A percentile compares a stretch with the other conserved stretches of the same genome.
Evolutionary conservation across 2,329 filamentous ascomycete species (phyloP).

Genomic region (Scytalidium sp.): DNA sequence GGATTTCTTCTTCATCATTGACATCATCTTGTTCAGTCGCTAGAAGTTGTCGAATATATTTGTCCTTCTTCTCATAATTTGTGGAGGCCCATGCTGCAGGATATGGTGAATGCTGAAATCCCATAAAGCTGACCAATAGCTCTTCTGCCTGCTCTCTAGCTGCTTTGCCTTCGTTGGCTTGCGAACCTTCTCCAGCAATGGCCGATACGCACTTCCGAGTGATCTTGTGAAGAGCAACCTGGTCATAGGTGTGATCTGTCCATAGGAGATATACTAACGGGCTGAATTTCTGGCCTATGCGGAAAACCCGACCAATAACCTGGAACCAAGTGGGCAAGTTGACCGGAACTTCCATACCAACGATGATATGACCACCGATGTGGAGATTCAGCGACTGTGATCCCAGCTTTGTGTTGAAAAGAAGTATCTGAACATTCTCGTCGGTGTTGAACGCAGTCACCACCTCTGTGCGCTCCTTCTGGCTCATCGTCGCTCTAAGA

Average conservation of each 20-base stretch:
- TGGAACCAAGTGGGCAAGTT: background rate
- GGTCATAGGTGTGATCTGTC: background rate
- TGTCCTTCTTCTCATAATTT: background rate
- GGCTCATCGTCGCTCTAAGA: slow-evolving; percentile 70
- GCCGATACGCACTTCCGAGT: background rate
- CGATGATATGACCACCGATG: background rate
- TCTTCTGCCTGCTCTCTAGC: background rate
- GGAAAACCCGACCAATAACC: background rate
- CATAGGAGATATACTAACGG: background rate
- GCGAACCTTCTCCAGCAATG: background rate
- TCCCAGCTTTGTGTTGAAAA: background rate
- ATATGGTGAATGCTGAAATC: background rate
- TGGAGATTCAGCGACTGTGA: background rate
- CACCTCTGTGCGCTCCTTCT: slow-evolving; percentile 56
- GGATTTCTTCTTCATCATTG: background rate
- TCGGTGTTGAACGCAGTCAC: slow-evolving; percentile 58
- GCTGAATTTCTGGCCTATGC: background rate
- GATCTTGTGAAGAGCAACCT: background rate
- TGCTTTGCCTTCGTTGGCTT: background rate
- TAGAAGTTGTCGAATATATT: background rate
- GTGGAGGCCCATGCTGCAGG: background rate
- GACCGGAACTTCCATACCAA: background rate
- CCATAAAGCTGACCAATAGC: background rate
- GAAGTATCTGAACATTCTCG: background rate
- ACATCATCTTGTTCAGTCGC: background rate